A percentile compares a stretch with the other conserved stretches of the same genome.
phyloP scores from a whole-genome alignment of 1,284 basidiomycete genomes.

The Heterobasidion annosum region DNA sequence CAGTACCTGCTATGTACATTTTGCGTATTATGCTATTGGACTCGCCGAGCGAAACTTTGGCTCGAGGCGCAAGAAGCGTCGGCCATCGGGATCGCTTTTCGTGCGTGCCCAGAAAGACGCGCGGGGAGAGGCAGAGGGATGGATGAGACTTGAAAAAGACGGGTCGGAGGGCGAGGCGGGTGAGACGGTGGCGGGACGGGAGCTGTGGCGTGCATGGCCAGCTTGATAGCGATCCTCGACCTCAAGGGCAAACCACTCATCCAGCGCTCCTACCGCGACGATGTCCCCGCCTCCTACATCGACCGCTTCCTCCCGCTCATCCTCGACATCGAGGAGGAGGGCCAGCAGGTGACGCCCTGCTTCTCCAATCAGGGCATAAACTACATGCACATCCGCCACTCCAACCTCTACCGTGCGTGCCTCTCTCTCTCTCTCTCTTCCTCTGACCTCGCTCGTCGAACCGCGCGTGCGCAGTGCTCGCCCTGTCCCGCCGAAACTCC shows the following conservation, averaged over 20 bases:
- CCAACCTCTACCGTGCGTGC: slow-evolving; percentile 88
- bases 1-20: too few relatives aligned
- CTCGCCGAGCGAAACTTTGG: too few relatives aligned
- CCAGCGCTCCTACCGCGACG: slow-evolving; percentile 96
- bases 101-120: too few relatives aligned
- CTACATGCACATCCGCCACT: slow-evolving; percentile 98
- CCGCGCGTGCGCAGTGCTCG: slow-evolving; percentile 59
- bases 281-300: slow-evolving; percentile 83
- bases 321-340: slow-evolving; percentile 97
- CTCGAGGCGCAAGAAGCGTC: too few relatives aligned
- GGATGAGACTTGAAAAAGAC: too few relatives aligned
- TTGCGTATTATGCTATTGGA: too few relatives aligned
- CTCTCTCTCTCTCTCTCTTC: background rate
- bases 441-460: background rate
- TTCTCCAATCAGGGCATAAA: slow-evolving; percentile 93
- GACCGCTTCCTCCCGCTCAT: slow-evolving; percentile 93
- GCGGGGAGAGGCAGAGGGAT: too few relatives aligned
- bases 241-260: slow-evolving; percentile 98
- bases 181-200: too few relatives aligned
- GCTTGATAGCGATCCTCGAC: slow-evolving; percentile 89
- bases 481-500: slow-evolving; percentile 90
- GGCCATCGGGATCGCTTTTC: too few relatives aligned
- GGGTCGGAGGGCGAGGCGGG: too few relatives aligned
- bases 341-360: slow-evolving; percentile 90
- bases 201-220: slow-evolving; percentile 30